Conservation (phyloP, 73 alveolate species). For the Tetrahymena malaccensis region DNA sequence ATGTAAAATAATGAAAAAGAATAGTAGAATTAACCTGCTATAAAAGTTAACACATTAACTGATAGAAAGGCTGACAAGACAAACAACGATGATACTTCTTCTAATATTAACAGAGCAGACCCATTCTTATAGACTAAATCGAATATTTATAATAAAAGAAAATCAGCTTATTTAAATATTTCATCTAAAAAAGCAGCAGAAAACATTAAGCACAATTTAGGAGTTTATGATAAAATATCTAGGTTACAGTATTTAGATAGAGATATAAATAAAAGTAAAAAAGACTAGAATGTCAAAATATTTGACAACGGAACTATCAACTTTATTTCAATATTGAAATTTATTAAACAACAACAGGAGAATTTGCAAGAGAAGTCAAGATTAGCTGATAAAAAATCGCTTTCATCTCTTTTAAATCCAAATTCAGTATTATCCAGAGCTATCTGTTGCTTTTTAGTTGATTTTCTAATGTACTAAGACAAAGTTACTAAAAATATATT, state of each 20-base stretch:
- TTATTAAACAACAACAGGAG: neutral
- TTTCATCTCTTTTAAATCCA: neutral
- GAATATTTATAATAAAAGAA: neutral
- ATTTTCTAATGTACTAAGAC: neutral
- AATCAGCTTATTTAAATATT: neutral
- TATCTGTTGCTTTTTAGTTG: neutral
- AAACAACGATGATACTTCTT: neutral
- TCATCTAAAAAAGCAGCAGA: neutral
- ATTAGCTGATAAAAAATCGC: neutral
- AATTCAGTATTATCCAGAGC: neutral
- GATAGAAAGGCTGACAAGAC: neutral
- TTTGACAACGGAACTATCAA: neutral
- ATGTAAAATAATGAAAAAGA: neutral
- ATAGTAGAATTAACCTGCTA: neutral
- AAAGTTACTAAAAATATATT: neutral
- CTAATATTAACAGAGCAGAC: neutral
- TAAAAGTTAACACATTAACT: neutral
- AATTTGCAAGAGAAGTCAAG: neutral
- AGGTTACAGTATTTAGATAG: neutral
- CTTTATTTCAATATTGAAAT: no score
- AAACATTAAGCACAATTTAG: neutral
- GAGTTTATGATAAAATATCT: neutral
- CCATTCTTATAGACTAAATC: neutral
- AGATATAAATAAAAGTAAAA: no score
- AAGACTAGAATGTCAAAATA: no score